phyloP scores from a whole-genome alignment of 805 yeast genomes.

The Blastobotrys peoriensis region DNA sequence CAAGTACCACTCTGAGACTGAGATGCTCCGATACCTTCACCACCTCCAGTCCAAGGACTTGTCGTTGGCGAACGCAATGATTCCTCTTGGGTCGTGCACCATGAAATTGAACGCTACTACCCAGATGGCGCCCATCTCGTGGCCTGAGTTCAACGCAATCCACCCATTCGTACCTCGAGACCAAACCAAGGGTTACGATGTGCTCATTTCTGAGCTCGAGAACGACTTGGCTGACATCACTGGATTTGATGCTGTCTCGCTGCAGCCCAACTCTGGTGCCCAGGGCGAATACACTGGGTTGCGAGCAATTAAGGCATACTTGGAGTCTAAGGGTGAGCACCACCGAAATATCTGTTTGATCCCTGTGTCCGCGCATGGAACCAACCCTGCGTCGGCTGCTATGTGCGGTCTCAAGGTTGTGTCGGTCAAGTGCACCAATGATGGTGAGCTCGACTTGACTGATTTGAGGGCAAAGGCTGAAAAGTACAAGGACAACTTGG shows the following conservation, averaged over 20 bases:
- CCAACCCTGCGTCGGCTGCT: slow-evolving; percentile 97
- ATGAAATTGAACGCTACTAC: slow-evolving; percentile 96
- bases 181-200: slow-evolving; percentile 84
- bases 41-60: slow-evolving; percentile 80
- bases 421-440: slow-evolving; percentile 75
- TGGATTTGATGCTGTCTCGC: slow-evolving; percentile 83
- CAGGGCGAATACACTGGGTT: slow-evolving; percentile 97
- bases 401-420: slow-evolving; percentile 95
- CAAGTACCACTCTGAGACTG: slow-evolving; percentile 86
- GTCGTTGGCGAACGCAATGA: slow-evolving; percentile 94
- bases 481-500: slow-evolving; percentile 62
- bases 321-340: slow-evolving; percentile 61
- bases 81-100: slow-evolving; percentile 95
- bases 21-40: slow-evolving; percentile 87
- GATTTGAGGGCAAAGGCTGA: slow-evolving; percentile 72
- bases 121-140: slow-evolving; percentile 88
- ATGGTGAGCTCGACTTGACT: slow-evolving; percentile 79
- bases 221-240: slow-evolving; percentile 84
- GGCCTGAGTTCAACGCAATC: slow-evolving; percentile 84
- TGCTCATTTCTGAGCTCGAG: slow-evolving; percentile 70
- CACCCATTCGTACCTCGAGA: slow-evolving; percentile 91
- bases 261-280: slow-evolving; percentile 98
- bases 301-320: slow-evolving; percentile 74
- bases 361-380: slow-evolving; percentile 97
- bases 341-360: slow-evolving; percentile 83